Conservation (phyloP, 164 flowering plant genomes). For the Kingdonia uniflora region DNA sequence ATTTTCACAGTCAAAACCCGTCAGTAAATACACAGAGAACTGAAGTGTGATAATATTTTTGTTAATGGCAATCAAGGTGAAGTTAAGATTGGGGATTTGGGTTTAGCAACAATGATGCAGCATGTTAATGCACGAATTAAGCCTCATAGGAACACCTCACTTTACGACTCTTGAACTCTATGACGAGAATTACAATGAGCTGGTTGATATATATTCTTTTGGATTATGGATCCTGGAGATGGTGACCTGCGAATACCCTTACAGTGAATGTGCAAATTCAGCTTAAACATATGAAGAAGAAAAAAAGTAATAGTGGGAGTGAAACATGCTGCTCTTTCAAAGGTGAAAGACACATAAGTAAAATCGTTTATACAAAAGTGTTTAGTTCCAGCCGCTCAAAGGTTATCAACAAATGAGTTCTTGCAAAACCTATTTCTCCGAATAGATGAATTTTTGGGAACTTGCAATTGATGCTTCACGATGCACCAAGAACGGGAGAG, state of each 20-base stretch:
- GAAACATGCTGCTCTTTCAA: conserved; percentile 50
- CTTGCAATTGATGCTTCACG: conserved; percentile 27
- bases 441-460: conserved; percentile 20
- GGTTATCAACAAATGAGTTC: conserved; percentile 50
- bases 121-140: neutral
- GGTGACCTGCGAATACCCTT: conserved; percentile 66
- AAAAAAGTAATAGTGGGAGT: conserved; percentile 62
- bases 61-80: conserved; percentile 62
- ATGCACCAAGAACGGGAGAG: conserved; percentile 30
- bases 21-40: conserved; percentile 54
- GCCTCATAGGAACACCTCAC: conserved; percentile 40
- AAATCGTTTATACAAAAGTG: conserved; percentile 55
- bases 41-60: conserved; percentile 66
- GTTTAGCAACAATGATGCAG: conserved; percentile 49
- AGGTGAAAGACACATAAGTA: conserved; percentile 36
- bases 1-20: conserved; percentile 53
- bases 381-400: conserved; percentile 37
- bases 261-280: conserved; percentile 49
- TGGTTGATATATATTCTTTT: conserved; percentile 62
- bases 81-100: conserved; percentile 64
- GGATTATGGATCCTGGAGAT: conserved; percentile 74
- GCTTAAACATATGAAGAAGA: conserved; percentile 63
- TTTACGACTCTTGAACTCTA: conserved; percentile 74
- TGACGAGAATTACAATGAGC: conserved; percentile 55
- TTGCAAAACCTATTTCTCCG: conserved; percentile 55